Conservation (phyloP, 495 filamentous ascomycete genomes). For the Neurospora sp. region DNA sequence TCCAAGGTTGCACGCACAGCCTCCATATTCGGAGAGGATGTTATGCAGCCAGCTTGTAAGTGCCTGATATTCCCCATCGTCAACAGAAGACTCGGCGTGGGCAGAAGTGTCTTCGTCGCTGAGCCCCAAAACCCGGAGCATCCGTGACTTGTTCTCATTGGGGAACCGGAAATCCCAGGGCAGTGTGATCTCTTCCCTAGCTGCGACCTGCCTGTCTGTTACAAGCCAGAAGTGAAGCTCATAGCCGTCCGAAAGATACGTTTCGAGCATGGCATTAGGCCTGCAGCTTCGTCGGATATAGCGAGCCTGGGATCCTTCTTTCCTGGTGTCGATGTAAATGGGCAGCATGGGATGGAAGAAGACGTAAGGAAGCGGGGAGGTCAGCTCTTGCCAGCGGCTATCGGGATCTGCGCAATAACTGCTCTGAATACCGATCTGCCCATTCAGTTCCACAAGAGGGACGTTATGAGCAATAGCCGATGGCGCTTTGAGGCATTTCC, state of each 20-base stretch:
- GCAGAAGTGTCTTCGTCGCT: slow-evolving; percentile 29
- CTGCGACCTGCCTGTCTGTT: slow-evolving; percentile 59
- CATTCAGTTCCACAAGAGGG: slow-evolving; percentile 78
- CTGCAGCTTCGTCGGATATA: slow-evolving; percentile 82
- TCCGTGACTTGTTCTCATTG: slow-evolving; percentile 30
- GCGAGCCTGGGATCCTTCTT: slow-evolving; percentile 71
- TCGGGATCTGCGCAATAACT: slow-evolving; percentile 61
- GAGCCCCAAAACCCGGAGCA: slow-evolving; percentile 41
- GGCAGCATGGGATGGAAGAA: slow-evolving; percentile 75
- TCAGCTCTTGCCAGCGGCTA: slow-evolving; percentile 67
- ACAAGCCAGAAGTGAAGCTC: slow-evolving; percentile 87
- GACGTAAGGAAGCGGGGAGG: slow-evolving; percentile 75
- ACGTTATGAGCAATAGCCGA: slow-evolving; percentile 49
- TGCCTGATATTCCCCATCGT: slow-evolving; percentile 41
- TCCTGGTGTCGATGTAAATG: slow-evolving; percentile 82
- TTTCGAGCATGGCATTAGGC: slow-evolving; percentile 74
- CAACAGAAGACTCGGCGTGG: slow-evolving; percentile 29
- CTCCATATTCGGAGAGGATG: slow-evolving; percentile 76
- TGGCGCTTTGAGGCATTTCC: slow-evolving; percentile 57
- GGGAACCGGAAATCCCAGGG: slow-evolving; percentile 46
- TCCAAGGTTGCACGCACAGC: slow-evolving; percentile 68
- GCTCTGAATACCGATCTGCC: slow-evolving; percentile 68
- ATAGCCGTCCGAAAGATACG: slow-evolving; percentile 60
- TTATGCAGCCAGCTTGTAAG: slow-evolving; percentile 49
- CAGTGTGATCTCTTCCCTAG: slow-evolving; percentile 45